phyloP scores from a whole-genome alignment of 139 green algal species.

The Pleodorina starrii region DNA sequence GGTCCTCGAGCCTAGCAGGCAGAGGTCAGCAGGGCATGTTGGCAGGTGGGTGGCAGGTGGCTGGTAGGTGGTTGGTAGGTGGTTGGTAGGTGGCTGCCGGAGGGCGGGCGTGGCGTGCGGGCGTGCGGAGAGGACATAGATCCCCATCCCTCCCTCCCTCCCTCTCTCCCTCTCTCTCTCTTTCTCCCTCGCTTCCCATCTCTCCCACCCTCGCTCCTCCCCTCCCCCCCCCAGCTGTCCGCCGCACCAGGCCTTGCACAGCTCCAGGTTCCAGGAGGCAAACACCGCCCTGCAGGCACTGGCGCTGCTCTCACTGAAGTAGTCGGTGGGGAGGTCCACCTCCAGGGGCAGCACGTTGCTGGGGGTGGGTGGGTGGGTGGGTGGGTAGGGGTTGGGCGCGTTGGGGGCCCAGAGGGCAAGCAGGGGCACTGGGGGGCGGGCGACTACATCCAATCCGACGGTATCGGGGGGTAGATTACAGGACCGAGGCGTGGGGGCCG shows the following conservation, averaged over 20 bases:
- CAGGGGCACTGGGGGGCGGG: too few species aligned
- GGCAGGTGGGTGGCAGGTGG: too few species aligned
- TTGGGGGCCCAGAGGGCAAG: too few species aligned
- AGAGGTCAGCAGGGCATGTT: too few species aligned
- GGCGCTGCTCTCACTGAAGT: constrained; percentile 75
- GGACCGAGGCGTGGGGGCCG: too few species aligned
- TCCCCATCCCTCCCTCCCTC: not conserved
- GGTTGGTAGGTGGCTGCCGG: too few species aligned
- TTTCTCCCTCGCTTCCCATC: not conserved
- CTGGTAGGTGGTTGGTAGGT: too few species aligned
- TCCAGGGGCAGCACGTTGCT: constrained; percentile 88
- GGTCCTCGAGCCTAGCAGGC: constrained; percentile 71
- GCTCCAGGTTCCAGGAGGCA: constrained; percentile 78
- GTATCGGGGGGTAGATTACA: too few species aligned
- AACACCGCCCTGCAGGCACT: constrained; percentile 79
- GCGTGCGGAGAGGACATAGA: not conserved
- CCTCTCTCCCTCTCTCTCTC: not conserved
- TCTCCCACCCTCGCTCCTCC: not conserved
- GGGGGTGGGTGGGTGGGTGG: not conserved
- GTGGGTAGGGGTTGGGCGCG: too few species aligned
- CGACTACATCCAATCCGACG: too few species aligned
- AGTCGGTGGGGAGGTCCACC: constrained; percentile 78
- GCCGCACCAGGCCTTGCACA: constrained; percentile 80
- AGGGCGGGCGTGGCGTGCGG: not conserved
- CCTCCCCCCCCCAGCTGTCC: not conserved